Evolutionary conservation across 73 alveolate genomes (phyloP), one percentile per base, ranked within the genome.

Genomic region (Blepharisma stoltei): DNA sequence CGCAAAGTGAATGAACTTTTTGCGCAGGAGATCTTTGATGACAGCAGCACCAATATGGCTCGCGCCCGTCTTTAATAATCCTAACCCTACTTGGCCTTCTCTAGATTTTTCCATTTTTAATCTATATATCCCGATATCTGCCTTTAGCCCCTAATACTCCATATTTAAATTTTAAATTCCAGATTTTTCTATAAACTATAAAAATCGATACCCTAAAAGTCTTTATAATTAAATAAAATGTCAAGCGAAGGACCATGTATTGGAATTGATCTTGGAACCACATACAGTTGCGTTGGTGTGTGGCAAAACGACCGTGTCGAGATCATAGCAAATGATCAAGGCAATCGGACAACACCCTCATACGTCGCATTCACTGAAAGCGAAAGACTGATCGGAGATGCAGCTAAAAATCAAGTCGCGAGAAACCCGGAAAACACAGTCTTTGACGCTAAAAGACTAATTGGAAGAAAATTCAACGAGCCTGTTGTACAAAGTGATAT

Each of bases 261-360:
- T 60, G 99, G 99, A 21, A 93, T 93, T 44, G 98, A 93, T 86
- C 80, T 93, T 8, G 99, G 99, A n/a, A 95, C 99, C 48, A 95
- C 99, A 54, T 91, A 94, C 86, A 88, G 97, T 6, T 95, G 99
- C 79, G 97, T 95, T 7, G 98, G 98, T 53, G 91, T 92, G 76
- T 94, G 86, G 90, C 77, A 78, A 80, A 95, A 96, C 84, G 99
- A 96, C 50, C 91, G 93, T 83, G 99, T 96, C 37, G 99, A 96
- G 77, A 96, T 96, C 69, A 93, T 96, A 71, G 97, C 99, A 25
- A 96, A 95, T 76, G 98, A 95, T 68, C 89, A 88, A 81, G 98
- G 98, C 37, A 93, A 93, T 90, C 93, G 97, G 55, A 94, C 95
- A 78, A 95, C 99, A 32, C 99, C 99, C 3, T 90, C 98, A 7